phyloP scores from a whole-genome alignment of 2,329 filamentous ascomycete species.

The Clarireedia monteithiana region DNA sequence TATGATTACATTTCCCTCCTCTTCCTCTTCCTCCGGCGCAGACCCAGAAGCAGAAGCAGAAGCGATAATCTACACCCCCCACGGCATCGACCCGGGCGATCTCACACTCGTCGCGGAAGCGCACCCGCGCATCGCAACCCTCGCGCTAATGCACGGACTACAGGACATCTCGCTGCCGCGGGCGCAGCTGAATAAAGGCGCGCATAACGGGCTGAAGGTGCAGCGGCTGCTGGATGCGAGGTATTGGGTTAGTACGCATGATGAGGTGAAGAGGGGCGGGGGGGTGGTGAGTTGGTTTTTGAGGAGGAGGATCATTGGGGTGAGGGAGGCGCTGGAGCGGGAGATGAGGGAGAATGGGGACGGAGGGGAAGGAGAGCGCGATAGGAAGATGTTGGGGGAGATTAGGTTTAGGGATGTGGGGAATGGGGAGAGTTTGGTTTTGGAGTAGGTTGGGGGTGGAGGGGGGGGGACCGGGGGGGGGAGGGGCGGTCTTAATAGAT shows the following conservation, averaged over 20 bases:
- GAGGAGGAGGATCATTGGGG: slow-evolving; percentile 35
- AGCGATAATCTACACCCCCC: slow-evolving; percentile 56
- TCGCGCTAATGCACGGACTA: slow-evolving; percentile 57
- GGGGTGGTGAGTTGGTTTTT: slow-evolving; percentile 49
- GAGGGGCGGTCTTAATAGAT: too few species aligned
- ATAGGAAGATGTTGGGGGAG: slow-evolving; percentile 10
- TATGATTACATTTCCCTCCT: slow-evolving; percentile 43
- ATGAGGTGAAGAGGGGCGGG: slow-evolving; percentile 52
- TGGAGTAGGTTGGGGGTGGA: slow-evolving; percentile 9
- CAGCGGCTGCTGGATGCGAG: slow-evolving; percentile 43
- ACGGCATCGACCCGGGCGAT: slow-evolving; percentile 45
- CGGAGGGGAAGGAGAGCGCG: slow-evolving; percentile 6
- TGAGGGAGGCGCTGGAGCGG: slow-evolving; percentile 36
- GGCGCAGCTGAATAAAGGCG: slow-evolving; percentile 57
- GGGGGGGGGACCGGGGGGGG: neutral
- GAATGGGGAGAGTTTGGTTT: slow-evolving; percentile 20
- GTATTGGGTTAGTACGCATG: slow-evolving; percentile 61
- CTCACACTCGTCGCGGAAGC: slow-evolving; percentile 37
- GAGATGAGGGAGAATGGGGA: slow-evolving; percentile 23
- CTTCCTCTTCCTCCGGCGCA: neutral
- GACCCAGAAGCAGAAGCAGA: slow-evolving; percentile 32
- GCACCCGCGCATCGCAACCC: slow-evolving; percentile 39
- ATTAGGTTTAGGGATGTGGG: slow-evolving; percentile 19
- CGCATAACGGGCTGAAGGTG: slow-evolving; percentile 50
- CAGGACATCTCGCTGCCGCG: slow-evolving; percentile 44